A percentile compares a stretch with the other conserved stretches of the same genome.
These are phyloP conservation scores for Tagetes erecta DNA, from an alignment of 129 eudicot species.

Conservation along the genomic window DNA sequence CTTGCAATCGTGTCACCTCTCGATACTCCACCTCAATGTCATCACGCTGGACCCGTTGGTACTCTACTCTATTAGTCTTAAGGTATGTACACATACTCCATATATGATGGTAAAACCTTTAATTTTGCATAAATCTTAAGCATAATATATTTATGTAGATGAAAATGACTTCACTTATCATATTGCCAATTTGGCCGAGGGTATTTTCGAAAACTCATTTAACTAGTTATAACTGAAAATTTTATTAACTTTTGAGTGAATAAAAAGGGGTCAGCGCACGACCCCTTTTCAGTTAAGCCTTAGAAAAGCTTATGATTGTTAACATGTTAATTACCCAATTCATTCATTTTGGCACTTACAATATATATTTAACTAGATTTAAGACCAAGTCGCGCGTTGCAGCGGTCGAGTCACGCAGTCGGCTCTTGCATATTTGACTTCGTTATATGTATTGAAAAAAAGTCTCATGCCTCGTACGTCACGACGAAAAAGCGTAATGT, in stretches of 20 bases:
- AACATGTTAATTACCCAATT: background rate
- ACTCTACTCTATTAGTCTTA: conserved; percentile 85
- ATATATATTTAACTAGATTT: background rate
- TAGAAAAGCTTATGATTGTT: background rate
- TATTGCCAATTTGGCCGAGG: background rate
- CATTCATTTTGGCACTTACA: background rate
- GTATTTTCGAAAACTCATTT: conserved; percentile 30
- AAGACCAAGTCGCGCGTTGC: too few relatives aligned
- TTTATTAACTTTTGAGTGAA: too few relatives aligned
- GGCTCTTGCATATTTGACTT: too few relatives aligned
- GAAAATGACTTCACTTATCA: conserved; percentile 49
- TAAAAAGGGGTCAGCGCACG: too few relatives aligned
- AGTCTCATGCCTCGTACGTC: too few relatives aligned
- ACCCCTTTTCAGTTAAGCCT: background rate
- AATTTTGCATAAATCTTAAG: background rate
- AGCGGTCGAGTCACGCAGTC: too few relatives aligned
- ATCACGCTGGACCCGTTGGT: conserved; percentile 80
- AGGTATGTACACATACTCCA: conserved; percentile 50
- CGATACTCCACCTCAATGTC: conserved; percentile 83
- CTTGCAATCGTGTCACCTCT: conserved; percentile 57
- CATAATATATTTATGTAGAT: conserved; percentile 7
- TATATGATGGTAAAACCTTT: background rate
- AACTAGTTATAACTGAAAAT: too few relatives aligned
- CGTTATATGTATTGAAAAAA: too few relatives aligned
- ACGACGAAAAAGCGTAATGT: too few relatives aligned